Evolutionary conservation across 345 rosid species (phyloP).

Genomic region (Brassica napus): Da-Ae NC_063438.1:9961501-9962000

Average conservation of each 20-base stretch:
- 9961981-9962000: neutral
- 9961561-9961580: neutral
- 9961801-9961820: neutral
- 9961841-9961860: neutral
- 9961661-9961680: neutral
- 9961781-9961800: neutral
- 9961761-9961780: neutral
- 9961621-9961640: neutral
- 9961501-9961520: neutral
- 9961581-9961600: neutral
- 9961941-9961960: neutral
- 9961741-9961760: neutral
- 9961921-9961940: neutral
- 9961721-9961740: neutral
- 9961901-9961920: neutral
- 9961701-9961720: neutral
- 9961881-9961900: neutral
- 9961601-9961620: neutral
- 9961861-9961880: neutral
- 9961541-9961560: slow-evolving; percentile 3
- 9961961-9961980: neutral
- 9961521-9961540: neutral
- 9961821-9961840: neutral
- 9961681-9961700: neutral
- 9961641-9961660: neutral